Percentiles rank a stretch among this genome's conserved stretches.
Evolutionary conservation across 2,329 filamentous ascomycete genomes (phyloP).

Genomic region (Pseudogymnoascus sp.): DNA sequence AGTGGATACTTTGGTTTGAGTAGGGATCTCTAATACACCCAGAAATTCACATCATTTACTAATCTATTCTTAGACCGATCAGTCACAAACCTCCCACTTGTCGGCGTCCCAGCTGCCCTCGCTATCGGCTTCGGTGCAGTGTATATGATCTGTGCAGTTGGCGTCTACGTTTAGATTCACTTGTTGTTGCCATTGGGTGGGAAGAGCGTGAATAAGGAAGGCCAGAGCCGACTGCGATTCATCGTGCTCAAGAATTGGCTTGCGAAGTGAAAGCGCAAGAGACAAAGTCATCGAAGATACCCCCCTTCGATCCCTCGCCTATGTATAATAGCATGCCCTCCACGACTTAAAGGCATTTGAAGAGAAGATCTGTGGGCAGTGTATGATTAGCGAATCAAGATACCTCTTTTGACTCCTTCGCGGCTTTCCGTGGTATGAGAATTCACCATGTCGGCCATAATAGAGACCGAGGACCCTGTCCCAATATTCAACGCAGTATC

Average conservation of each 20-base stretch:
- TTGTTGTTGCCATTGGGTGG: background rate
- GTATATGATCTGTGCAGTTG: slow-evolving; percentile 97
- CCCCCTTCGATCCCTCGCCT: background rate
- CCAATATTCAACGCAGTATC: slow-evolving; percentile 67
- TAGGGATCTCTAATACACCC: slow-evolving; percentile 35
- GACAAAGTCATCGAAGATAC: slow-evolving; percentile 4
- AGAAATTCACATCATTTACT: slow-evolving; percentile 19
- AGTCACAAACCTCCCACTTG: slow-evolving; percentile 61
- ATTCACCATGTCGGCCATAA: slow-evolving; percentile 23
- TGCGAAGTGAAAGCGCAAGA: slow-evolving; percentile 4
- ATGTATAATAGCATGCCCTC: slow-evolving; percentile 5
- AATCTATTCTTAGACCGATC: slow-evolving; percentile 60
- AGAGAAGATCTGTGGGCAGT: background rate
- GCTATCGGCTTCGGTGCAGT: slow-evolving; percentile 88
- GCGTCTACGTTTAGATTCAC: slow-evolving; percentile 74
- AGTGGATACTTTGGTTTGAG: slow-evolving; percentile 79
- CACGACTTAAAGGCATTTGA: slow-evolving; percentile 2
- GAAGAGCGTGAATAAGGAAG: background rate
- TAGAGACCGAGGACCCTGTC: slow-evolving; percentile 23
- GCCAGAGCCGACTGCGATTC: background rate
- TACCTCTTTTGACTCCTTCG: slow-evolving; percentile 1
- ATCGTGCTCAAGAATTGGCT: background rate
- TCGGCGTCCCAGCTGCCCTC: slow-evolving; percentile 80
- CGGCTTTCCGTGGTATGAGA: background rate
- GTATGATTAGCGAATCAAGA: slow-evolving; percentile 9